Conservation (phyloP, 1,139 yeast genomes). For the Taphrina communis region DNA sequence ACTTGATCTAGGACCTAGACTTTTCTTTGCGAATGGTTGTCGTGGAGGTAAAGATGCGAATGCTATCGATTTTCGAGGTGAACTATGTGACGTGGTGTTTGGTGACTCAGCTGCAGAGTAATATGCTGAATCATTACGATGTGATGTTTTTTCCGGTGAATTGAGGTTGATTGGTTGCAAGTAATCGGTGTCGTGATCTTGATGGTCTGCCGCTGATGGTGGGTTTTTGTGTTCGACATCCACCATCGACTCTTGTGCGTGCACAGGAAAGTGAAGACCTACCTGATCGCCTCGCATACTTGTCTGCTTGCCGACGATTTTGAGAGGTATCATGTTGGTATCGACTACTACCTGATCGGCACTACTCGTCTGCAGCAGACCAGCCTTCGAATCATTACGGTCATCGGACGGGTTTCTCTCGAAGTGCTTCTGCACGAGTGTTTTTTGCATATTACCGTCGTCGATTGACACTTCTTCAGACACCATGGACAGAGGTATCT, state of each 20-base stretch:
- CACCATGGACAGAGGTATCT: neutral
- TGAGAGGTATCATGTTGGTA: conserved; percentile 5
- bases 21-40: conserved; percentile 40
- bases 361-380: neutral
- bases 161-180: conserved; percentile 30
- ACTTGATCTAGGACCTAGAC: conserved; percentile 35
- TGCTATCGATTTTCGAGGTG: conserved; percentile 32
- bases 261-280: neutral
- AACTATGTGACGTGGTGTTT: neutral
- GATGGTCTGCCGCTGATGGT: neutral
- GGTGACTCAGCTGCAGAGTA: conserved; percentile 23
- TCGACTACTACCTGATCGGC: neutral
- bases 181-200: conserved; percentile 18
- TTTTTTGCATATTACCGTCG: neutral
- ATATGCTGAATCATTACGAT: conserved; percentile 14
- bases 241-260: no score
- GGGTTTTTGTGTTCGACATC: neutral
- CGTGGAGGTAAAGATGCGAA: conserved; percentile 39
- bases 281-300: neutral
- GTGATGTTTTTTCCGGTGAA: conserved; percentile 23
- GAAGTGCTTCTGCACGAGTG: neutral
- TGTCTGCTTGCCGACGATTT: neutral
- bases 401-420: neutral
- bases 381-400: neutral
- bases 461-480: neutral